These are phyloP conservation scores for Acanthochlamys bracteata DNA, from an alignment of 106 monocot genomes.

Conservation along the genomic window DNA sequence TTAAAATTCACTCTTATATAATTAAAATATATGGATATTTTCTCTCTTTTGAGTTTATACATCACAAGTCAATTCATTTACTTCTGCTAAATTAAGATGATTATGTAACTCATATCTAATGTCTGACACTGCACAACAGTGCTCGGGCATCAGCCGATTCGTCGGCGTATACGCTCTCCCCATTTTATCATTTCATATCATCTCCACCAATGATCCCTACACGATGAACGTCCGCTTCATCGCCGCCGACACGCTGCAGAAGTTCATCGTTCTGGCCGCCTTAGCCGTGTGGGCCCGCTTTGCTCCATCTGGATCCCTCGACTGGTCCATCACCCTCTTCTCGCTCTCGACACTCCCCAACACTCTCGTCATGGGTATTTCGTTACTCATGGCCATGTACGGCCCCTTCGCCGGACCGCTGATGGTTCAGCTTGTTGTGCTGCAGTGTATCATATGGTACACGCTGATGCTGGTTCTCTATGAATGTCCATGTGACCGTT, in stretches of 20 bases:
- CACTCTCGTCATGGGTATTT: conserved; percentile 98
- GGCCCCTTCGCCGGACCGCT: conserved; percentile 72
- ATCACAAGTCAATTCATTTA: too few species aligned
- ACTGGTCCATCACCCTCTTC: conserved; percentile 92
- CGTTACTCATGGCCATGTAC: conserved; percentile 83
- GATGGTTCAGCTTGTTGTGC: conserved; percentile 92
- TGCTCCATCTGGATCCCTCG: conserved; percentile 44
- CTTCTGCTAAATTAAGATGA: too few species aligned
- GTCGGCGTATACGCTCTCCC: conserved; percentile 62
- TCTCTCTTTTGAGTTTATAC: too few species aligned
- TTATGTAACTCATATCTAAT: too few species aligned
- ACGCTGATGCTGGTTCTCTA: conserved; percentile 90
- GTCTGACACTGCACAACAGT: conserved; percentile 37
- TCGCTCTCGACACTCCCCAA: conserved; percentile 89
- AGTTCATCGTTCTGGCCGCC: conserved; percentile 44
- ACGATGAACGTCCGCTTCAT: conserved; percentile 65
- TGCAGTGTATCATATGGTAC: conserved; percentile 98
- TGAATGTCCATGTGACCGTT: conserved; percentile 91
- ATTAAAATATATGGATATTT: too few species aligned
- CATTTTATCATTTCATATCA: conserved; percentile 60
- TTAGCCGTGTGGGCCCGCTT: conserved; percentile 39
- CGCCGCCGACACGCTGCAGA: conserved; percentile 70
- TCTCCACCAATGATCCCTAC: conserved; percentile 55
- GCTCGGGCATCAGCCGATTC: conserved; percentile 38
- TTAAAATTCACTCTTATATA: too few species aligned